Conservation (phyloP, 106 monocot species). For the Agapanthus africanus region DNA sequence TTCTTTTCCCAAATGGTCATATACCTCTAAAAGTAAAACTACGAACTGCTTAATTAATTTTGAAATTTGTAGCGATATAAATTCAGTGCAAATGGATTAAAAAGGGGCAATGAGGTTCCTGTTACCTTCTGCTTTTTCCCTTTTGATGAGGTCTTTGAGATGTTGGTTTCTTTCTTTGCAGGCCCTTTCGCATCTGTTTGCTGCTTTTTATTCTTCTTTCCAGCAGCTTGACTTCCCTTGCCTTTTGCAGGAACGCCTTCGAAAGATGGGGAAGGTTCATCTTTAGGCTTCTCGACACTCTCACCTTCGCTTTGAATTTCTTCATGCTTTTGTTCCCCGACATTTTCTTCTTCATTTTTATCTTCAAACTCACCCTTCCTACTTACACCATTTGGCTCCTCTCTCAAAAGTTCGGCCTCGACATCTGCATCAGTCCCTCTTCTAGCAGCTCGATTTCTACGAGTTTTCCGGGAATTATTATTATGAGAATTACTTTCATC, state of each 20-base stretch:
- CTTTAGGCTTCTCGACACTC: constrained; percentile 7
- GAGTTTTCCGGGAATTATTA: constrained; percentile 23
- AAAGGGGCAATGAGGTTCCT: neutral
- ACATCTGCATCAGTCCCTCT: constrained; percentile 12
- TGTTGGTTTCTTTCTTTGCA: constrained; percentile 20
- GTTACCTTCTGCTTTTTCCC: constrained; percentile 83
- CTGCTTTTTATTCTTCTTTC: constrained; percentile 41
- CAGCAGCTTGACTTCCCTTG: constrained; percentile 20
- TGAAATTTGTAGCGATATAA: no score
- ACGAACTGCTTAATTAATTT: no score
- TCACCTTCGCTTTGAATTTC: constrained; percentile 11
- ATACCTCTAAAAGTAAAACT: no score
- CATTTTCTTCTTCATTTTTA: constrained; percentile 11
- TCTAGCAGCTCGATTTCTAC: constrained; percentile 25
- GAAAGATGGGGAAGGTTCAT: constrained; percentile 12
- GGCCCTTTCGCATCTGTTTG: constrained; percentile 18
- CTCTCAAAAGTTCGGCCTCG: constrained; percentile 11
- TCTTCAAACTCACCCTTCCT: constrained; percentile 11
- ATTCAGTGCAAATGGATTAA: no score
- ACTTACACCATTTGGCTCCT: neutral
- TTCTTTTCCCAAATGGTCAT: no score
- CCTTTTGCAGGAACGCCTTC: constrained; percentile 19
- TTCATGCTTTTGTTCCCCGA: constrained; percentile 6
- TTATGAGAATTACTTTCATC: constrained; percentile 9
- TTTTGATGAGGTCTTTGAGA: constrained; percentile 35